A percentile compares a stretch with the other conserved stretches of the same genome.
Evolutionary conservation across 1,139 yeast species (phyloP).

Genomic region (Candida pseudoviswanathii): DNA sequence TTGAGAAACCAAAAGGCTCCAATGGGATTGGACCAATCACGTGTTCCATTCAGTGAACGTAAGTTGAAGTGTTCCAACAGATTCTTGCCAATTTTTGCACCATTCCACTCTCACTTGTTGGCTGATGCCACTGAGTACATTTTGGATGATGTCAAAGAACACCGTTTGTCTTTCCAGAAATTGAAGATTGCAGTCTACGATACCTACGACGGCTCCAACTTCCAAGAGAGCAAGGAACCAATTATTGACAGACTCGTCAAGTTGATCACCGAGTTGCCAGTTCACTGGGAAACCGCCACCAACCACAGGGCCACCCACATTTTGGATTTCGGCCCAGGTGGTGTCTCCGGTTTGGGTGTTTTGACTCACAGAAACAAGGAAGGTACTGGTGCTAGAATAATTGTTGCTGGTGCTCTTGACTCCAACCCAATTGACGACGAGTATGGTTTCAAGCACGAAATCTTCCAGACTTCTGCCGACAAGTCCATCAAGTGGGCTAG

Average conservation of each 20-base stretch:
- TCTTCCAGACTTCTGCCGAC: slow-evolving; percentile 66
- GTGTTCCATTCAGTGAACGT: slow-evolving; percentile 91
- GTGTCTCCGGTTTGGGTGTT: slow-evolving; percentile 93
- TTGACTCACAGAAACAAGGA: slow-evolving; percentile 96
- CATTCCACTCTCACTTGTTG: slow-evolving; percentile 92
- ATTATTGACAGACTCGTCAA: slow-evolving; percentile 64
- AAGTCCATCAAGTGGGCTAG: slow-evolving; percentile 76
- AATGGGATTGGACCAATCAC: slow-evolving; percentile 90
- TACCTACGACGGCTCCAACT: slow-evolving; percentile 82
- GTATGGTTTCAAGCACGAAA: slow-evolving; percentile 93
- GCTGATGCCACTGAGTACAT: slow-evolving; percentile 70
- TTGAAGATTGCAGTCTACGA: slow-evolving; percentile 88
- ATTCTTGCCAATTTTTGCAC: slow-evolving; percentile 93
- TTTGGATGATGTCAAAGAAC: slow-evolving; percentile 58
- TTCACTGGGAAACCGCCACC: slow-evolving; percentile 93
- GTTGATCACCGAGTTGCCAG: slow-evolving; percentile 87
- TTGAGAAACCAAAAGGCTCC: slow-evolving; percentile 95
- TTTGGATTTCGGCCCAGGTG: slow-evolving; percentile 98
- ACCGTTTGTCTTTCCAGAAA: slow-evolving; percentile 60
- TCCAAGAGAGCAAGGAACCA: slow-evolving; percentile 44
- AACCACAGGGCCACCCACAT: slow-evolving; percentile 72
- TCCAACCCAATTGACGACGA: slow-evolving; percentile 65
- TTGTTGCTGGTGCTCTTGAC: slow-evolving; percentile 90
- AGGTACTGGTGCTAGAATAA: slow-evolving; percentile 95
- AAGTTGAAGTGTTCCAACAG: slow-evolving; percentile 90